Base-by-base conservation (phyloP, 2,329 filamentous ascomycete species). In the Aspergillus pseudoviridinutans region DNA sequence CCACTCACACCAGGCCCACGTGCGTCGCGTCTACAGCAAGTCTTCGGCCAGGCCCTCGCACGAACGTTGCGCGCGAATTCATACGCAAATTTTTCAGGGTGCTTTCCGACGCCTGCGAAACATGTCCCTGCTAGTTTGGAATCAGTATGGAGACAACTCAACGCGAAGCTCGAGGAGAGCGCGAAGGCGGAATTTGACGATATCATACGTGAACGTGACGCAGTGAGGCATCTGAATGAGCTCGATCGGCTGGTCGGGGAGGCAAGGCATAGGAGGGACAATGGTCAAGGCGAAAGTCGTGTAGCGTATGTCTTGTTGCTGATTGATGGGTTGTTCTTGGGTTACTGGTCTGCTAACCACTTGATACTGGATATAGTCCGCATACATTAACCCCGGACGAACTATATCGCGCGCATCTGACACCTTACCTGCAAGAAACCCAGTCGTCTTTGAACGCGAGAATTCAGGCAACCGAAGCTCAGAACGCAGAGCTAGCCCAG, bases 21-120 rank as follows among this genome's bases (percentile, higher is more conserved):
- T 74, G 85, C 84, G 25, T 78, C 81, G 50, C 81, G 81, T 50
- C 76, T 88, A 7, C 79, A 84, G 65, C 83, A 84, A 62, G 79
- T 87, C 61, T 87, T 85, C 74, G 75, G 77, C 54, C 78, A 84
- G 58, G 84, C 85, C 17, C 78, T 87, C 24, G 77, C 79, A 10
- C 82, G 84, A 59, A 84, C 85, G 1, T 70, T 87, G n/a, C 81
- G 82, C 60, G 83, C 84, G 53, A 85, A 84, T 70, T 84, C 79
- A 9, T 82, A 85, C 68, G 74, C 77, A 51, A 87, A 86, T 64
- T 88, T 87, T 68, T 79, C 83, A 0, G 75, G 82, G 25, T 88
- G 85, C 65, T 87, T 87, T 62, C 85, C 85, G 0, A 88, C 85
- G 0, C 81, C 84, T 1, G 82, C 84, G 20, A 75, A 78, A 64